Base-by-base conservation (phyloP, 169 alveolate genomes). In the Cryptosporidium andersoni region DNA sequence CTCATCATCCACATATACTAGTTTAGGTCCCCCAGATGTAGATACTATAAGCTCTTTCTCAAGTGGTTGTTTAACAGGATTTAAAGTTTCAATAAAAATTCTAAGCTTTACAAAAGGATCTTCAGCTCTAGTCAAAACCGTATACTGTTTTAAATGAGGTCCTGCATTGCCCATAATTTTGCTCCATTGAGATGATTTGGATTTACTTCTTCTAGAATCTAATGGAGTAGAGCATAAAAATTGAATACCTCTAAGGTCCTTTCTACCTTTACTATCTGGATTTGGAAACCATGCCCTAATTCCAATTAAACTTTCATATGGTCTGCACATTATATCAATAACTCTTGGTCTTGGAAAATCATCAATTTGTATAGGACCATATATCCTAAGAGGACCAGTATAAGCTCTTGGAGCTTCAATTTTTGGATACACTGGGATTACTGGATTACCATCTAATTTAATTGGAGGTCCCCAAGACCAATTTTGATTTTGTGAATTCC, bases 241-340 rank as follows among this genome's bases (percentile, higher is more conserved):
- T 64, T 74, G 85, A n/a, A 74, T 74, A 7, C 85, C 85, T 11
- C 85, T 45, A 2, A 74, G 85, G 40, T 74, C 85, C 48, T 74
- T 74, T 25, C 74, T 74, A n/a, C 85, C 68, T 45, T 51, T 74
- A 48, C 85, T 74, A 4, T 74, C 85, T 6, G 85, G 85, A 42
- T 74, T 74, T 25, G 85, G 85, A 48, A 74, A 74, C 85, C 85
- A 74, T 8, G 85, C 85, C 14, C 85, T 74, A 48, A 74, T 74
- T 39, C 85, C 85, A 45, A 74, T 74, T 47, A 74, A 60, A 45
- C 85, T 74, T 37, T 74, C 85, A 48, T 74, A 74, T 12, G 85
- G 85, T 9, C 37, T 74, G 40, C 85, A 74, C 4, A 74, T n/a
- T 40, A 74, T 74, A 60, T 74, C 85, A 7, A 74, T 48, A 39